Evolutionary conservation across 2,329 filamentous ascomycete species (phyloP), one percentile per base, ranked within the genome.

Genomic region (Aspergillus brasiliensis): DNA sequence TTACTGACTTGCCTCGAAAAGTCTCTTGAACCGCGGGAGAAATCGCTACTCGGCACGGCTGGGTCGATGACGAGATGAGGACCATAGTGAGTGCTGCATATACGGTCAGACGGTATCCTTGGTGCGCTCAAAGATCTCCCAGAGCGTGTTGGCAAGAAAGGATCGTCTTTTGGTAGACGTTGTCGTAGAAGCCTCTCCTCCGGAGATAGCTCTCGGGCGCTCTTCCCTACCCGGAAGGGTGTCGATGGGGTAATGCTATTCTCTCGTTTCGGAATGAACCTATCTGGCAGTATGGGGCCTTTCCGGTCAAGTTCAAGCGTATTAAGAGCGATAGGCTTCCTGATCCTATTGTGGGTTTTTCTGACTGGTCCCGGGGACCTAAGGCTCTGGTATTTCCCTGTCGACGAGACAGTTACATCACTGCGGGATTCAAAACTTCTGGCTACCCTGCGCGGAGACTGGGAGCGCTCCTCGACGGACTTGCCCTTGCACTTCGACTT

Each of bases 1-100:
- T 82, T 78, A 72, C 90, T 93, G 62, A 86, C 79, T 70, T 88
- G 81, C 58, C 82, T 69, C 6, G 69, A 44, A 17, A 68, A 55
- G 27, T 66, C 65, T 49, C 62, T 61, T 19, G 60, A 56, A 56
- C 23, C 54, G n/a, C 44, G 53, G 8, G 34, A 19, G 17, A 40
- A 44, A 25, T 51, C 17, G 10, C 58, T 55, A 49, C 62, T 58
- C 21, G 65, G 40, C 27, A 68, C 48, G 11, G 58, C 59, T 3
- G 68, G 60, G 51, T 72, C 70, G 31, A 68, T 69, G 53, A 78
- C 65, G 31, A 77, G 64, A 57, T 70, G 74, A 48, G 77, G 75
- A n/a, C 70, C 65, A 55, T 74, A 65, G 53, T 70, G 71, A 49
- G 73, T 69, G 27, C 62, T 65, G 52, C 64, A 62, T 57, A 60